Evolutionary conservation across 1,284 basidiomycete species (phyloP).

Genomic region (Trichosporon sp.): DNA sequence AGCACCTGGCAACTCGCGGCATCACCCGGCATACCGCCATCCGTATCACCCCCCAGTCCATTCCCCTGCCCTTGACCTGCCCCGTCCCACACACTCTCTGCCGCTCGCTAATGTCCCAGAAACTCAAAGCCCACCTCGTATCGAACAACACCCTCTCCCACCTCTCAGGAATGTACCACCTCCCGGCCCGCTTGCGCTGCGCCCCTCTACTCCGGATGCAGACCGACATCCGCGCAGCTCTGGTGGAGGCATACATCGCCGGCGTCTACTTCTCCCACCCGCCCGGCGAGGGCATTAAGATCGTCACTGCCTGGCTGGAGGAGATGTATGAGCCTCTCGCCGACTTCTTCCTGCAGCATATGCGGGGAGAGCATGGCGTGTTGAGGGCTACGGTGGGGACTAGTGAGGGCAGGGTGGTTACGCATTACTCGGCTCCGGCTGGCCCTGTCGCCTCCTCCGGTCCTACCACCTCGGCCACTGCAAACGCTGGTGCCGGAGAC

Average conservation of each 20-base stretch:
- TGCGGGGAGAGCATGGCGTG: constrained; percentile 27
- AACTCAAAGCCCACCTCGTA: constrained; percentile 44
- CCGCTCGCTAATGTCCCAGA: constrained; percentile 21
- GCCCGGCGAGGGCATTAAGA: constrained; percentile 18
- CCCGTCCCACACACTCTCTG: background rate
- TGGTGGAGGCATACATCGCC: constrained; percentile 46
- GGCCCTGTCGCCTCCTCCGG: background rate
- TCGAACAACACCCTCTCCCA: constrained; percentile 44
- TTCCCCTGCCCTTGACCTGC: no score
- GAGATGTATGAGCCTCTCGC: constrained; percentile 42
- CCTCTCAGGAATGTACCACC: constrained; percentile 37
- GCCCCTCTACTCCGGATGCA: constrained; percentile 35
- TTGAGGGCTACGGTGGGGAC: background rate
- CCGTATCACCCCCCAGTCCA: no score
- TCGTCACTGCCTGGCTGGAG: constrained; percentile 36
- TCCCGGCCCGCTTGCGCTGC: constrained; percentile 33
- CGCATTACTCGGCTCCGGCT: background rate
- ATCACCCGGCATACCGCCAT: no score
- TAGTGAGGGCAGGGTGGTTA: background rate
- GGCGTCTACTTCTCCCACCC: constrained; percentile 38
- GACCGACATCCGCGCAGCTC: constrained; percentile 40
- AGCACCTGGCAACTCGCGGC: no score
- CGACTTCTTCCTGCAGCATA: constrained; percentile 42
- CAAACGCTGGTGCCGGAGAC: no score
- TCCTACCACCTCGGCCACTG: no score